Conservation (phyloP, 345 rosid genomes). For the Pseudoturritis turrita region DNA sequence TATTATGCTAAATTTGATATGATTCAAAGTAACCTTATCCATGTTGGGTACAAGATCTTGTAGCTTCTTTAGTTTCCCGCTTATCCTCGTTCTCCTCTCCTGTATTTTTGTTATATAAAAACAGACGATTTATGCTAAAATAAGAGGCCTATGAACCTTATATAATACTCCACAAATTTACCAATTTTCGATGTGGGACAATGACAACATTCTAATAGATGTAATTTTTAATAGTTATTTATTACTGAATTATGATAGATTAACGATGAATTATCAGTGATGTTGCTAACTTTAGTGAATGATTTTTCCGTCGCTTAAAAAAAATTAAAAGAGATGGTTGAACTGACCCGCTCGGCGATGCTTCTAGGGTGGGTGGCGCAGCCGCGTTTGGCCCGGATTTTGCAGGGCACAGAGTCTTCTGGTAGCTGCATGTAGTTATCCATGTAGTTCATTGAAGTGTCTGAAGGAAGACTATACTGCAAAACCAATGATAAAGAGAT, state of each 20-base stretch:
- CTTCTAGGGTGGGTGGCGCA: conserved; percentile 95
- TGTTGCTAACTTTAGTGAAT: conserved; percentile 41
- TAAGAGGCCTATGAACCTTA: too few species aligned
- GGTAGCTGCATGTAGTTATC: conserved; percentile 36
- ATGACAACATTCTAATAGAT: too few species aligned
- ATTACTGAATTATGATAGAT: neutral
- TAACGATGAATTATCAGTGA: conserved; percentile 6
- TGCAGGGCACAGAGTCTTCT: conserved; percentile 70
- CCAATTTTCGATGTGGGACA: too few species aligned
- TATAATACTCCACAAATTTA: too few species aligned
- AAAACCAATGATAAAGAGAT: conserved; percentile 2
- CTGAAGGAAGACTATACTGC: conserved; percentile 36
- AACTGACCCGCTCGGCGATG: conserved; percentile 83
- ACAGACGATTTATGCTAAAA: neutral
- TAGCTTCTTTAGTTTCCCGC: conserved; percentile 87
- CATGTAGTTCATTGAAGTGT: conserved; percentile 35
- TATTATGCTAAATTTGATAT: neutral
- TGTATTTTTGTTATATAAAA: conserved; percentile 10
- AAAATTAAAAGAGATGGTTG: conserved; percentile 15
- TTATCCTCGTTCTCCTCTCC: conserved; percentile 98
- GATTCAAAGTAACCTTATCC: conserved; percentile 69
- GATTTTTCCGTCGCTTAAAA: too few species aligned
- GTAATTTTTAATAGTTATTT: neutral
- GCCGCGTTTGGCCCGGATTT: conserved; percentile 83
- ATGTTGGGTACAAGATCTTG: conserved; percentile 99